Base-by-base conservation (phyloP, 805 yeast genomes). In the Candida methanosorbosa region DNA sequence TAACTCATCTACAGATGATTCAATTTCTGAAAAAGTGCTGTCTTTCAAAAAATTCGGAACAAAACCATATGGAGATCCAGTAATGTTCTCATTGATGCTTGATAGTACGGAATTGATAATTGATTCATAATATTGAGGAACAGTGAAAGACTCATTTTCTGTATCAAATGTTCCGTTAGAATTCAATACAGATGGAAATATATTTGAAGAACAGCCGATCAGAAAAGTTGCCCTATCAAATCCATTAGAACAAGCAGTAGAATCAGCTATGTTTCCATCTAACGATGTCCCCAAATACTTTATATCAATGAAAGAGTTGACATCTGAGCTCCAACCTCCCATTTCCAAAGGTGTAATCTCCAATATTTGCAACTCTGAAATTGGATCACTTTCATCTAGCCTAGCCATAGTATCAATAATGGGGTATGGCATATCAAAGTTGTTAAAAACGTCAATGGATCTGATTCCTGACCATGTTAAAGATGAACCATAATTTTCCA, bases 321-420 rank as follows among this genome's bases (percentile, higher is more conserved):
- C 59, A 3, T 76, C 59, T 7, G 80, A 78, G 48, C 83, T 90
- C 92, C 92, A 86, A 3, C 92, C 76, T 12, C 96, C 96, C 50
- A 86, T 64, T 51, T 79, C 82, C 46, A 63, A 76, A 13, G 94
- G 88, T 34, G 66, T 68, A 36, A 72, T 52, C 44, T 76, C 74
- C 40, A 76, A 64, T 33, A 65, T 66, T 3, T 92, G 80, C 13
- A 83, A 68, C 56, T 77, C 75, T 28, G 60, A 57, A 34, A 68
- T 66, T 22, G 79, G 56, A 34, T 76, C 59, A 7, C 48, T 39
- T 2, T 78, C 61, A 21, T 69, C 69, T 4, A 64, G 62, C 50
- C 83, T 67, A 32, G 81, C 83, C 38, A 74, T 71, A 13, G 76
- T 74, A 41, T 67, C 71, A 45, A 70, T 64, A 41, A 78, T 74